phyloP scores from a whole-genome alignment of 1,284 basidiomycete species.

The Neonothopanus nambi region DNA sequence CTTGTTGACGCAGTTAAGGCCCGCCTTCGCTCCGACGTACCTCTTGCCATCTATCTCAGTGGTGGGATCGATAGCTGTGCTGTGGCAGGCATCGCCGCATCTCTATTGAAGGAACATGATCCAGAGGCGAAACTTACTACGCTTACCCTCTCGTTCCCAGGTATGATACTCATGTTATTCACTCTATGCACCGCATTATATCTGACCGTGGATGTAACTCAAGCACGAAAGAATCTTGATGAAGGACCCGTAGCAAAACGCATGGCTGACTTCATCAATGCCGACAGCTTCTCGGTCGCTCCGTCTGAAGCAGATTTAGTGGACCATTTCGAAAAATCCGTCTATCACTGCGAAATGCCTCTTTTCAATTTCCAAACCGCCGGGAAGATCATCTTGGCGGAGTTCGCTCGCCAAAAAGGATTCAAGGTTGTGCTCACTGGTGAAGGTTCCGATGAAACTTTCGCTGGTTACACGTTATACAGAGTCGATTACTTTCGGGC shows the following conservation, averaged over 20 bases:
- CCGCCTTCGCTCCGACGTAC: conserved; percentile 17
- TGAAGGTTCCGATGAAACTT: conserved; percentile 22
- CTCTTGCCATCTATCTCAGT: conserved; percentile 19
- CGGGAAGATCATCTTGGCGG: conserved; percentile 20
- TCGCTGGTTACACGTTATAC: conserved; percentile 20
- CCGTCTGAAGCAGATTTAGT: conserved; percentile 19
- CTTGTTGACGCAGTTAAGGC: conserved; percentile 16
- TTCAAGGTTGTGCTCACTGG: conserved; percentile 23
- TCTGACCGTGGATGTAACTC: not conserved
- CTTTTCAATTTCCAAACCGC: conserved; percentile 14
- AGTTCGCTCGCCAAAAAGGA: conserved; percentile 16
- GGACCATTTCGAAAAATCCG: conserved; percentile 15
- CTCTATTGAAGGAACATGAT: conserved; percentile 14
- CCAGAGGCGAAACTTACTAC: conserved; percentile 9
- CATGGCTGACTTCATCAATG: conserved; percentile 18
- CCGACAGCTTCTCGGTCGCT: conserved; percentile 13
- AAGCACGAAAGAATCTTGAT: conserved; percentile 7
- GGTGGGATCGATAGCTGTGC: conserved; percentile 22
- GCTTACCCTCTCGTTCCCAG: conserved; percentile 16
- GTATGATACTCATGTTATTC: not conserved
- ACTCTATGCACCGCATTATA: not conserved
- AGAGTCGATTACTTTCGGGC: conserved; percentile 19
- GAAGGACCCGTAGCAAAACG: conserved; percentile 17
- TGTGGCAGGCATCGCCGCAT: conserved; percentile 20
- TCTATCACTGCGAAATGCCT: conserved; percentile 19